phyloP scores from a whole-genome alignment of 805 yeast species.

The Candida boleticola region DNA sequence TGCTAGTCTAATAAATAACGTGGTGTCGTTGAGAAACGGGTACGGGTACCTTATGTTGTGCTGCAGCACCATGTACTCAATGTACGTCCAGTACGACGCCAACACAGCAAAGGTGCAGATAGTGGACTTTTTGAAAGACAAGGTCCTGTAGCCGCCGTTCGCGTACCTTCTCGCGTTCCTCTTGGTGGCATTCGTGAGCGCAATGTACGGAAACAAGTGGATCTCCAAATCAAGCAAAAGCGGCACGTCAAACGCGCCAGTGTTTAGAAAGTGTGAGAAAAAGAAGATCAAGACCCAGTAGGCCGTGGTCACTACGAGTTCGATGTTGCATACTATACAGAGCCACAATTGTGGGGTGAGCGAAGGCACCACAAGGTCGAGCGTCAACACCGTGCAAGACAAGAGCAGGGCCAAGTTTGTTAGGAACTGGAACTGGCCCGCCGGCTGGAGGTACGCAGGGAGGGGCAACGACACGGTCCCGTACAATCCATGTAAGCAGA shows the following conservation, averaged over 20 bases:
- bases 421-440: constrained; percentile 23
- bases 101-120: constrained; percentile 9
- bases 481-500: constrained; percentile 11
- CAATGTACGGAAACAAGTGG: constrained; percentile 24
- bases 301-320: constrained; percentile 19
- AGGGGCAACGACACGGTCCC: constrained; percentile 15
- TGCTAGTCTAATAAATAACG: constrained; percentile 4
- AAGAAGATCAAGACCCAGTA: constrained; percentile 21
- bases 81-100: constrained; percentile 14
- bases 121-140: constrained; percentile 3
- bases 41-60: constrained; percentile 15
- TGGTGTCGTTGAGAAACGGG: constrained; percentile 14
- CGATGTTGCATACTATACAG: constrained; percentile 17
- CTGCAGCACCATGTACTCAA: constrained; percentile 11
- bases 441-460: constrained; percentile 18
- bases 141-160: constrained; percentile 3
- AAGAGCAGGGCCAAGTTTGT: constrained; percentile 19
- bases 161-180: not conserved
- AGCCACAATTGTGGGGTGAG: constrained; percentile 2
- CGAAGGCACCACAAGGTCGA: constrained; percentile 1
- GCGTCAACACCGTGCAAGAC: constrained; percentile 4
- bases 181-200: constrained; percentile 12
- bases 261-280: constrained; percentile 16
- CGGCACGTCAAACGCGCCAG: constrained; percentile 15
- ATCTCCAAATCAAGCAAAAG: constrained; percentile 19